Conservation (phyloP, 106 monocot species). For the Allium cepa region DNA sequence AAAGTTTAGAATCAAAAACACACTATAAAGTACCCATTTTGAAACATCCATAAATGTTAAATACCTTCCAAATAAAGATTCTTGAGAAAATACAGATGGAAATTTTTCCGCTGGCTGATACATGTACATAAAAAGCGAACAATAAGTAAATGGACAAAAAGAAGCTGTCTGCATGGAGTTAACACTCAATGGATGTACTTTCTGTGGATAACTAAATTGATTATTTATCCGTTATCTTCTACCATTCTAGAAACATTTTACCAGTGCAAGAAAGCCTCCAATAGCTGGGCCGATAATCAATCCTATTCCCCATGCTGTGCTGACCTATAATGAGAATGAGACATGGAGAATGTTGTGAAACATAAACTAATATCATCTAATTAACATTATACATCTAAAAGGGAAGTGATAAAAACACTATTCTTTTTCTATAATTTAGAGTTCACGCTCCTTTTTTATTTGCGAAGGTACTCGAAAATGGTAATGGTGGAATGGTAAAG, state of each 20-base stretch:
- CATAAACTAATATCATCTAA: background rate
- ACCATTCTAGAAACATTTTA: background rate
- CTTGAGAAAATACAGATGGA: constrained; percentile 48
- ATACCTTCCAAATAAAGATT: constrained; percentile 73
- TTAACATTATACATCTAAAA: background rate
- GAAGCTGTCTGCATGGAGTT: background rate
- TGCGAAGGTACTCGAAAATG: background rate
- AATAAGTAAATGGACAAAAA: background rate
- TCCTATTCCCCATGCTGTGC: constrained; percentile 54
- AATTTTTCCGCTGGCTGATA: constrained; percentile 80
- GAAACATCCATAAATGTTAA: background rate
- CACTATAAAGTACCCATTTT: background rate
- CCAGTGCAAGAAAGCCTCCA: constrained; percentile 70
- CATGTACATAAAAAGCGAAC: background rate
- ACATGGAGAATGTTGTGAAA: background rate
- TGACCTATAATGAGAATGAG: constrained; percentile 23
- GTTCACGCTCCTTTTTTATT: background rate
- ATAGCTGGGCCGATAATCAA: constrained; percentile 68
- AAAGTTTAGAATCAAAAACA: background rate
- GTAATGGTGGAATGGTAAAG: background rate
- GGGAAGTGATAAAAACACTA: background rate
- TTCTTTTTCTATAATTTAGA: background rate
- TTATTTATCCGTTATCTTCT: background rate
- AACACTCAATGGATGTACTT: background rate
- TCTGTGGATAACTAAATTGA: background rate